Evolutionary conservation across 441 rosid genomes (phyloP), one percentile per base, ranked within the genome.

Genomic region (Hypseocharis bilobata): DNA sequence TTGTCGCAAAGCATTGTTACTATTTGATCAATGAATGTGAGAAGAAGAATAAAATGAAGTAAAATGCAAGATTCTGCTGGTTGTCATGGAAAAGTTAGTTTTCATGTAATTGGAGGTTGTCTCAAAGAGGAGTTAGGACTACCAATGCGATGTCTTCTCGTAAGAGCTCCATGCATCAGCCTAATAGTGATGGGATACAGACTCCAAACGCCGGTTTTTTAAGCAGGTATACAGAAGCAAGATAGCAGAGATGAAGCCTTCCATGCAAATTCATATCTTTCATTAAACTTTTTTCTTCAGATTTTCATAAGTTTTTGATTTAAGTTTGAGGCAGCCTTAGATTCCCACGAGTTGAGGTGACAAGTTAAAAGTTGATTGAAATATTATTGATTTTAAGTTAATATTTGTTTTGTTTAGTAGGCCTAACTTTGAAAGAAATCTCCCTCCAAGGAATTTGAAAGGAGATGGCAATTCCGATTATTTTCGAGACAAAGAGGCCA

Each of bases 401-500:
- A 16, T 58, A 19, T 68, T 40, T 70, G 17, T 76, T 63, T 68
- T 59, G 67, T 69, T 59, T 73, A 55, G 23, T 60, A 81, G 85
- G 77, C 74, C 70, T 67, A 72, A 67, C 59, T 40, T 64, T 62
- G 86, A 76, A 57, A 71, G 65, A 40, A 80, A 68, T 72, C 69
- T 69, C 69, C 54, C 74, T 58, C 74, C 77, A 26, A 83, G 69
- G 68, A 82, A 73, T 77, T 74, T 71, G 63, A 77, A 73, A 40
- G 82, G 71, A 63, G 78, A 70, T 77, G 81, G 70, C 25, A 72
- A 71, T 67, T 8, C 69, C 54, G 79, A 75, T 76, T 66, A 70
- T 70, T 72, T 77, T 65, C 88, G 81, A 42, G 87, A 84, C 72
- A 81, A 45, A 78, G 90, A 89, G 70, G 84, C 85, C 63, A 83